These are phyloP conservation scores for Magnaporthiopsis incrustans DNA, from an alignment of 2,329 filamentous ascomycete species.

Conservation along the genomic window DNA sequence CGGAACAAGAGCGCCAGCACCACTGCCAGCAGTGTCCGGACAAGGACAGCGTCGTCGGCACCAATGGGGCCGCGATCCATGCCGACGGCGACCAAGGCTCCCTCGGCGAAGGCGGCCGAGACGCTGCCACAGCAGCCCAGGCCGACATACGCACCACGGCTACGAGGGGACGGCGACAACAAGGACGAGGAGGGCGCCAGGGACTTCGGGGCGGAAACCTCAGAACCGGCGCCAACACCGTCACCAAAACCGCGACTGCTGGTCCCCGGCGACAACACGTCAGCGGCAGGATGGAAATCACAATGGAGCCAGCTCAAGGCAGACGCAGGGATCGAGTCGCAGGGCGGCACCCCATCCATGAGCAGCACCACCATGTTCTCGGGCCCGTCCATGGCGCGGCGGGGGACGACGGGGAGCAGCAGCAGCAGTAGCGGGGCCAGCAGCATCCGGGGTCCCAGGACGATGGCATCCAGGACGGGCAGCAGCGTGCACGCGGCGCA, in stretches of 20 bases:
- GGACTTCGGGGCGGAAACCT: too few species aligned
- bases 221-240: background rate
- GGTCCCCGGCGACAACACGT: background rate
- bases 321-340: conserved; percentile 1
- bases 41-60: background rate
- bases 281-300: conserved; percentile 2
- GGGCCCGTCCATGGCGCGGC: too few species aligned
- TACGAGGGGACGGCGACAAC: too few species aligned
- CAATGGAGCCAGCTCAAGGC: conserved; percentile 4
- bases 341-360: conserved; percentile 3
- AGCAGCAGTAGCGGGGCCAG: background rate
- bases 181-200: too few species aligned
- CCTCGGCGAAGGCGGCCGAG: background rate
- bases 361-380: background rate
- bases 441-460: background rate
- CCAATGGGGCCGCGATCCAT: conserved; percentile 4
- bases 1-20: too few species aligned
- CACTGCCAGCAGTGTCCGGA: too few species aligned
- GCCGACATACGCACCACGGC: background rate
- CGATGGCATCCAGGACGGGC: too few species aligned
- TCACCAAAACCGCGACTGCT: background rate
- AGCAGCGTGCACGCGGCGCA: too few species aligned
- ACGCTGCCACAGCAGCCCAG: background rate
- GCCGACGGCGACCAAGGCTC: background rate
- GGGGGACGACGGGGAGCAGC: background rate